These are phyloP conservation scores for Candida sp. DNA, from an alignment of 1,139 yeast genomes.

Conservation along the genomic window DNA sequence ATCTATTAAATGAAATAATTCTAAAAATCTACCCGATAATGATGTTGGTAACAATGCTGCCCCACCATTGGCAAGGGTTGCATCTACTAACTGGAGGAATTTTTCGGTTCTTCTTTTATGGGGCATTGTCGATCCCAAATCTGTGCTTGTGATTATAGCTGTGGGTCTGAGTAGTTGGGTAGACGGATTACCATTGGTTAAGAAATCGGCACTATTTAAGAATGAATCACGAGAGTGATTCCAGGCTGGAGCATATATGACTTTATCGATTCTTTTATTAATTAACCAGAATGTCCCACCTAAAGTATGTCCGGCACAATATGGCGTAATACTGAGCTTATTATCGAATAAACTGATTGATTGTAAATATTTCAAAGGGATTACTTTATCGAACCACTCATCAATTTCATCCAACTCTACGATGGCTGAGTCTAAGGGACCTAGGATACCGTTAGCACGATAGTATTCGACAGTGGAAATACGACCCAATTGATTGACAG, in stretches of 20 bases:
- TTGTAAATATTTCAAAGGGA: constrained; percentile 75
- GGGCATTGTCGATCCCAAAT: constrained; percentile 63
- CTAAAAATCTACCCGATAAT: constrained; percentile 80
- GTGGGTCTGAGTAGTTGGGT: constrained; percentile 75
- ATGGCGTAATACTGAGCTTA: constrained; percentile 66
- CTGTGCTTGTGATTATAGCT: constrained; percentile 75
- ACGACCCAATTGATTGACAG: constrained; percentile 84
- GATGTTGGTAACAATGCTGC: constrained; percentile 82
- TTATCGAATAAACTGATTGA: constrained; percentile 64
- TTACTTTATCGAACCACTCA: constrained; percentile 68
- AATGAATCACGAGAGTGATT: constrained; percentile 90
- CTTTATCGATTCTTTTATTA: constrained; percentile 68
- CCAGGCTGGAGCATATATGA: constrained; percentile 92
- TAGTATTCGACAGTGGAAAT: constrained; percentile 81
- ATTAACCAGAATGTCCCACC: constrained; percentile 93
- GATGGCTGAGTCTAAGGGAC: constrained; percentile 62
- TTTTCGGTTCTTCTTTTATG: constrained; percentile 65
- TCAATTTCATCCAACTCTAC: constrained; percentile 78
- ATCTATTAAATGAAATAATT: constrained; percentile 70
- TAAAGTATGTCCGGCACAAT: constrained; percentile 87
- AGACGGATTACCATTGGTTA: constrained; percentile 52
- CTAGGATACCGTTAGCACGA: constrained; percentile 67
- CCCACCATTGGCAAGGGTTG: constrained; percentile 68
- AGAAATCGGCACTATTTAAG: constrained; percentile 73
- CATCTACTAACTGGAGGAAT: constrained; percentile 60